phyloP scores from a whole-genome alignment of 148 eudicot genomes.

The Persicaria maculosa region DNA sequence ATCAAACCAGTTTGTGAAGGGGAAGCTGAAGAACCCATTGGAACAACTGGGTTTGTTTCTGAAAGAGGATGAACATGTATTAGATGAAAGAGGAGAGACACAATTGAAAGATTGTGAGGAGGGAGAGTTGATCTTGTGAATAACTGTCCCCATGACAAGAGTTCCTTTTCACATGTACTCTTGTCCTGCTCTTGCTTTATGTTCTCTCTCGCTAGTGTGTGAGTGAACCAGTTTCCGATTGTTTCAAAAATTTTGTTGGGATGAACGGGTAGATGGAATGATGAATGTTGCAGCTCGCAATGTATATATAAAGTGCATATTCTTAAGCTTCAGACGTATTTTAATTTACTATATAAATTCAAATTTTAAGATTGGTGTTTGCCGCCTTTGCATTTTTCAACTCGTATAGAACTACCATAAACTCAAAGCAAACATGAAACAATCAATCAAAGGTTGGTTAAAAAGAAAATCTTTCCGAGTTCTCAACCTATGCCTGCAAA shows the following conservation, averaged over 20 bases:
- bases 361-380: too few relatives aligned
- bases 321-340: not conserved
- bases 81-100: constrained; percentile 27
- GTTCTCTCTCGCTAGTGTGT: not conserved
- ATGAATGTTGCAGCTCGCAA: not conserved
- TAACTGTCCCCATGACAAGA: not conserved
- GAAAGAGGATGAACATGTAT: constrained; percentile 29
- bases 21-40: constrained; percentile 30
- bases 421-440: too few relatives aligned
- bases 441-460: too few relatives aligned
- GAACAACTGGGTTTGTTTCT: constrained; percentile 57
- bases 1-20: constrained; percentile 10
- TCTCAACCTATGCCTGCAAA: too few relatives aligned
- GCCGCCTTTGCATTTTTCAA: too few relatives aligned
- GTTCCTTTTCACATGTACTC: not conserved
- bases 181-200: not conserved
- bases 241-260: not conserved
- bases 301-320: not conserved
- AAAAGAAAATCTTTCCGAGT: too few relatives aligned
- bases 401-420: too few relatives aligned
- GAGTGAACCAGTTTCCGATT: not conserved
- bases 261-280: not conserved
- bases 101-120: constrained; percentile 35
- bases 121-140: constrained; percentile 32
- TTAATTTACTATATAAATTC: too few relatives aligned